Evolutionary conservation across 2,329 filamentous ascomycete species (phyloP).

Genomic region (Annulohypoxylon truncatum): DNA sequence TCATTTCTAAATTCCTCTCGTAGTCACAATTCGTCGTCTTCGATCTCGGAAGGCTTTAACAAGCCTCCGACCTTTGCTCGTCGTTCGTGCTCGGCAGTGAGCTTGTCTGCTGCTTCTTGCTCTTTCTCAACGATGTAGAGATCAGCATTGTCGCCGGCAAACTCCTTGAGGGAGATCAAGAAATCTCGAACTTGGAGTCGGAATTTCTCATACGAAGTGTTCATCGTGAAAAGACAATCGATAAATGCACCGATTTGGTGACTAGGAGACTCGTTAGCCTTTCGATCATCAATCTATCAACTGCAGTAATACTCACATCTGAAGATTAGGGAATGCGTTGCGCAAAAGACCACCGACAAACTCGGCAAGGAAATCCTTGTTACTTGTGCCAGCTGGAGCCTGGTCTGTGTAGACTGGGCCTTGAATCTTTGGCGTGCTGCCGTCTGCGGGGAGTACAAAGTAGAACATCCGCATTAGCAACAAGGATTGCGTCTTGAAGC

Average conservation of each 20-base stretch:
- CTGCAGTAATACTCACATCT: constrained; percentile 71
- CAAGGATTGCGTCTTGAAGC: constrained; percentile 98
- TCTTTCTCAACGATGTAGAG: constrained; percentile 95
- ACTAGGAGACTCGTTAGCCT: constrained; percentile 62
- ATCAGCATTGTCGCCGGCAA: constrained; percentile 93
- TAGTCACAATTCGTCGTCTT: constrained; percentile 91
- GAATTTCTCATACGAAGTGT: constrained; percentile 92
- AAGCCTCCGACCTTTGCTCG: constrained; percentile 95
- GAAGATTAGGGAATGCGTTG: constrained; percentile 93
- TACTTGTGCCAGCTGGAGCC: constrained; percentile 83
- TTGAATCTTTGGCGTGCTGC: constrained; percentile 82
- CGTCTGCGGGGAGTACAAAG: constrained; percentile 82
- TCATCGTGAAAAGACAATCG: constrained; percentile 86
- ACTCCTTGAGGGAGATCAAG: constrained; percentile 96
- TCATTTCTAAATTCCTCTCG: constrained; percentile 74
- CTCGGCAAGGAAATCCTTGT: constrained; percentile 89
- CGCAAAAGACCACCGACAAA: constrained; percentile 88
- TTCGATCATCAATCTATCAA: neutral
- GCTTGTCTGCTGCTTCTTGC: constrained; percentile 85
- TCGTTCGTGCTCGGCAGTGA: constrained; percentile 89
- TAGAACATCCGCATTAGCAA: constrained; percentile 95
- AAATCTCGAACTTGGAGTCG: constrained; percentile 96
- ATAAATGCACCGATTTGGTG: constrained; percentile 91
- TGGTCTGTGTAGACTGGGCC: constrained; percentile 93
- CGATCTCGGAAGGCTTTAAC: constrained; percentile 95